Evolutionary conservation across 176 grass and related monocot genomes (phyloP).

Genomic region (Carex kokanica): DNA sequence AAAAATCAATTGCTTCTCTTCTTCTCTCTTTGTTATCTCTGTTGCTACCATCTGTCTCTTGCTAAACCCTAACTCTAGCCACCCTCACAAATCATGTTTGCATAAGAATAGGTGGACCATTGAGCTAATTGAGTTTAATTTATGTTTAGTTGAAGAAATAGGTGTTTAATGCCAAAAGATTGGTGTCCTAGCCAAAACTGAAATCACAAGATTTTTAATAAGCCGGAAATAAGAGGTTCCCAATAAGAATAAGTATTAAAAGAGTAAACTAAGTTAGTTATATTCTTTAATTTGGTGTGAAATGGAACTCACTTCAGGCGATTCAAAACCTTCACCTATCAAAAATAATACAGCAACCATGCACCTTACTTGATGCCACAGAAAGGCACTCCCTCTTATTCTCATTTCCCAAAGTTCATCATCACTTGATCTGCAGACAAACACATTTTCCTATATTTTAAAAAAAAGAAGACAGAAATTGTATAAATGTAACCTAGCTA

Average conservation of each 20-base stretch:
- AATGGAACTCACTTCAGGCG: slow-evolving; percentile 68
- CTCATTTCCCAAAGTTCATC: slow-evolving; percentile 80
- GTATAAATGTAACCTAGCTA: neutral
- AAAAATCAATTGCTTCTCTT: neutral
- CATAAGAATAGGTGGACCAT: neutral
- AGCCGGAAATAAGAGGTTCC: neutral
- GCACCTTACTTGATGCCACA: slow-evolving; percentile 99
- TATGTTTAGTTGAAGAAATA: neutral
- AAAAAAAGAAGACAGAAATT: neutral
- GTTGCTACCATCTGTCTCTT: neutral
- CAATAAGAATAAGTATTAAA: neutral
- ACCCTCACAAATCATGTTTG: neutral
- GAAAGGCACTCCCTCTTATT: slow-evolving; percentile 86
- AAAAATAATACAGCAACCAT: slow-evolving; percentile 95
- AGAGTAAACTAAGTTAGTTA: neutral
- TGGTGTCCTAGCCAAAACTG: neutral
- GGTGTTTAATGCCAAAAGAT: neutral
- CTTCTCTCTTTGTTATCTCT: neutral
- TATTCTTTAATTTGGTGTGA: neutral
- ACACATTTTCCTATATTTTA: neutral
- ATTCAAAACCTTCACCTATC: slow-evolving; percentile 73
- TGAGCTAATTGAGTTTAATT: neutral
- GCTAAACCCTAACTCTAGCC: neutral
- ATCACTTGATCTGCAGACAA: slow-evolving; percentile 46
- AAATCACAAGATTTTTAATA: neutral